Evolutionary conservation across 2,329 filamentous ascomycete species (phyloP).

Genomic region (Pestalotiopsis sp.): DNA sequence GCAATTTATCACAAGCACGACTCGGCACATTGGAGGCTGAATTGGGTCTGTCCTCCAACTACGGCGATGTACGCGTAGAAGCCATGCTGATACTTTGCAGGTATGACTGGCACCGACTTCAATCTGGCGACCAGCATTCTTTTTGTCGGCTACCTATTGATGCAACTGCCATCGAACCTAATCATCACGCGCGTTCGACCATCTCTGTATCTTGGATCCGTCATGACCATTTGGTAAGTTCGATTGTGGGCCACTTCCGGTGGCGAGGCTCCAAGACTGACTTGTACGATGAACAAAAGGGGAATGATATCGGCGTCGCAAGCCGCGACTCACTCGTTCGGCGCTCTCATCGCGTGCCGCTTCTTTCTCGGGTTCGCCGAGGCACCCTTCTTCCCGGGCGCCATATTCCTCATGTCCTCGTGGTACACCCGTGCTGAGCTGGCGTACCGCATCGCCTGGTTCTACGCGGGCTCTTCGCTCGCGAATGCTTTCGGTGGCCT

Average conservation of each 20-base stretch:
- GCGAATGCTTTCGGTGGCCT: conserved; percentile 55
- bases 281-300: conserved; percentile 9
- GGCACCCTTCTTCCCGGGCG: conserved; percentile 52
- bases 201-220: conserved; percentile 51
- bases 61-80: neutral
- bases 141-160: conserved; percentile 61
- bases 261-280: neutral
- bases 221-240: conserved; percentile 37
- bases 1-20: conserved; percentile 56
- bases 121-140: conserved; percentile 56
- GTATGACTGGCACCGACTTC: conserved; percentile 57
- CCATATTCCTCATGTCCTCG: conserved; percentile 42
- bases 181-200: conserved; percentile 55
- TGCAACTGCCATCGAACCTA: conserved; percentile 65
- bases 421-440: conserved; percentile 48
- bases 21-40: conserved; percentile 55
- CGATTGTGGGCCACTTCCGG: neutral
- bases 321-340: conserved; percentile 44
- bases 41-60: conserved; percentile 28
- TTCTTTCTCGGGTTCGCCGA: conserved; percentile 52
- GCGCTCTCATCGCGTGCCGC: conserved; percentile 43
- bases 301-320: conserved; percentile 43
- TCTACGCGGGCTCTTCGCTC: conserved; percentile 47
- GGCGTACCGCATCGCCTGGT: conserved; percentile 46
- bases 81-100: neutral